These are phyloP conservation scores for Magnusiomyces sp. DNA, from an alignment of 1,139 yeast genomes.

Conservation along the genomic window DNA sequence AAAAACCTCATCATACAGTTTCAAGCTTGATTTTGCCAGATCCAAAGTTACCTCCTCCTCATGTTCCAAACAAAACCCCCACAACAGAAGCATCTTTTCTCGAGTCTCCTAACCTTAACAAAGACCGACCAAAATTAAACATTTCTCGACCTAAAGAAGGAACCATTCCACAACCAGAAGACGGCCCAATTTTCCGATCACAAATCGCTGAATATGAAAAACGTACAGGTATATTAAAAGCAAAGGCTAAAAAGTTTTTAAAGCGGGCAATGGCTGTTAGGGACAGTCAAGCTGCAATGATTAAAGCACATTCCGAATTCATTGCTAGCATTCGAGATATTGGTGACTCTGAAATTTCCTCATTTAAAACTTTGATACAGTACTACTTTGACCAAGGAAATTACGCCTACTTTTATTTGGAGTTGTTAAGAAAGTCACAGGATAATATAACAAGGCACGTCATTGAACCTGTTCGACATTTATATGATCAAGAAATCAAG, in stretches of 20 bases:
- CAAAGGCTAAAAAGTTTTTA: slow-evolving; percentile 35
- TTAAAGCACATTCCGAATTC: slow-evolving; percentile 32
- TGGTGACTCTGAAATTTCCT: slow-evolving; percentile 28
- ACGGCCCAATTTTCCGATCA: slow-evolving; percentile 68
- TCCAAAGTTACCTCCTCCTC: slow-evolving; percentile 1
- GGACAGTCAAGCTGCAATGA: slow-evolving; percentile 31
- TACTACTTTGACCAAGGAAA: slow-evolving; percentile 23
- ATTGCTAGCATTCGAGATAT: slow-evolving; percentile 23
- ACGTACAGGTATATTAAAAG: slow-evolving; percentile 42
- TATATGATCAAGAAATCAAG: slow-evolving; percentile 37
- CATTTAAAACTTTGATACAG: slow-evolving; percentile 29
- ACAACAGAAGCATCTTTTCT: not conserved
- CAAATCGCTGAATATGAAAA: slow-evolving; percentile 48
- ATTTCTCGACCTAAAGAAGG: slow-evolving; percentile 27
- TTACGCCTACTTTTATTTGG: slow-evolving; percentile 20
- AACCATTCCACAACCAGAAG: slow-evolving; percentile 40
- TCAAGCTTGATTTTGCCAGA: slow-evolving; percentile 9
- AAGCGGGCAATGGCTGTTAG: slow-evolving; percentile 32
- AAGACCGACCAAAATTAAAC: not conserved
- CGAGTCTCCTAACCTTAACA: too few relatives aligned
- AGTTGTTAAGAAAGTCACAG: slow-evolving; percentile 19
- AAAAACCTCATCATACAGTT: slow-evolving; percentile 2
- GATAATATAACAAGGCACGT: slow-evolving; percentile 27
- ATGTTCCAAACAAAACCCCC: slow-evolving; percentile 3
- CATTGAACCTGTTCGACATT: slow-evolving; percentile 34